Percentiles rank a stretch among this genome's conserved stretches.
Conservation (phyloP, 805 yeast genomes). For the Teunomyces tritomae region DNA sequence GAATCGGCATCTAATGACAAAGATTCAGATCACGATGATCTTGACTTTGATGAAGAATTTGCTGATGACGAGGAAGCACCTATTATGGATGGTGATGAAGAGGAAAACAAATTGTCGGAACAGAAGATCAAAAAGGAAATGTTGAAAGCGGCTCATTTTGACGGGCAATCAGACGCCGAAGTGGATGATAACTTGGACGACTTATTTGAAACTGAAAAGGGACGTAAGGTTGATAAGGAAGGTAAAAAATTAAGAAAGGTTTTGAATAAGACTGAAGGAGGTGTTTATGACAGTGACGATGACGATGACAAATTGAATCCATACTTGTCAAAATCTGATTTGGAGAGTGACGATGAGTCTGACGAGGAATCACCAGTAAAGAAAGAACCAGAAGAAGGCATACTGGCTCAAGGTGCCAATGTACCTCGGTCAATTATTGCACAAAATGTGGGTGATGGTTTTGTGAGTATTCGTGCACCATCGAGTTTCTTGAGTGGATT, state of each 20-base stretch:
- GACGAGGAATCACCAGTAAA: slow-evolving; percentile 38
- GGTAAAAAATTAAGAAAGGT: slow-evolving; percentile 85
- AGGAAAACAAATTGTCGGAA: slow-evolving; percentile 89
- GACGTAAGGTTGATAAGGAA: slow-evolving; percentile 80
- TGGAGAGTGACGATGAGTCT: slow-evolving; percentile 62
- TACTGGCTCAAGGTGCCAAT: slow-evolving; percentile 6
- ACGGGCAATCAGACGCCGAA: slow-evolving; percentile 55
- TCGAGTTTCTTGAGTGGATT: slow-evolving; percentile 58
- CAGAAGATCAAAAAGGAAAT: slow-evolving; percentile 78
- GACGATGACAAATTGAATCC: slow-evolving; percentile 69
- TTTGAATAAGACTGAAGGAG: slow-evolving; percentile 80
- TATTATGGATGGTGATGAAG: slow-evolving; percentile 92
- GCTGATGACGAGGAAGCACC: slow-evolving; percentile 99
- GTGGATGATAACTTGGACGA: slow-evolving; percentile 71
- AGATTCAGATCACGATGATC: slow-evolving; percentile 83
- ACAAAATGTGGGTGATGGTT: slow-evolving; percentile 33
- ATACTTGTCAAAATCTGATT: slow-evolving; percentile 55
- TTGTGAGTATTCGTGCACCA: slow-evolving; percentile 63
- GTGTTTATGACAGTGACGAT: slow-evolving; percentile 84
- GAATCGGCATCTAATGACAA: slow-evolving; percentile 44
- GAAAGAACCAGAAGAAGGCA: slow-evolving; percentile 27
- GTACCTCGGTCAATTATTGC: slow-evolving; percentile 17
- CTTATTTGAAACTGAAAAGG: slow-evolving; percentile 56
- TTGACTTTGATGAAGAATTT: slow-evolving; percentile 94
- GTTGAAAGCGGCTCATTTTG: slow-evolving; percentile 76